These are phyloP conservation scores for Madurella fahalii DNA, from an alignment of 2,329 filamentous ascomycete species.

Conservation along the genomic window DNA sequence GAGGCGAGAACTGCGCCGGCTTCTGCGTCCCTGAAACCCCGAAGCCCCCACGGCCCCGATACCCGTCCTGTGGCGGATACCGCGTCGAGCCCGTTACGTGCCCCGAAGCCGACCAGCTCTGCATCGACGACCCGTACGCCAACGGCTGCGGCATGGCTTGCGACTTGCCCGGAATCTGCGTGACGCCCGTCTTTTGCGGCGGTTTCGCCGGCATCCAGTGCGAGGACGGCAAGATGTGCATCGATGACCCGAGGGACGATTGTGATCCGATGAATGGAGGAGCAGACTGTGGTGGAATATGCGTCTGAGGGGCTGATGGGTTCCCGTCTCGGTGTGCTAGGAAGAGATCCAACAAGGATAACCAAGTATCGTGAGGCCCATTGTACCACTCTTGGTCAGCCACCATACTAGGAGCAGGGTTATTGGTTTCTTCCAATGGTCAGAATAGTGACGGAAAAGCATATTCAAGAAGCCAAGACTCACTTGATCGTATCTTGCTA, in stretches of 20 bases:
- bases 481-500: no score
- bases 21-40: conserved; percentile 13
- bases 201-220: conserved; percentile 38
- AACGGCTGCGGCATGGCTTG: conserved; percentile 36
- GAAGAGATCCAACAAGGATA: no score
- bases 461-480: no score
- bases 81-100: conserved; percentile 19
- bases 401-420: no score
- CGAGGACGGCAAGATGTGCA: conserved; percentile 32
- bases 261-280: conserved; percentile 38
- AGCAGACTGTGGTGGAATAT: conserved; percentile 41
- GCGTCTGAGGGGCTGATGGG: conserved; percentile 24
- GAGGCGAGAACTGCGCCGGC: conserved; percentile 24
- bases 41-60: conserved; percentile 13
- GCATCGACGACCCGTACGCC: conserved; percentile 30
- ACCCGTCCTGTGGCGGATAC: conserved; percentile 27
- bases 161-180: conserved; percentile 27
- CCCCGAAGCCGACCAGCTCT: conserved; percentile 21
- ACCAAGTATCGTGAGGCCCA: no score
- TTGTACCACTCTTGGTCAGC: no score
- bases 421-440: no score
- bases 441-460: no score
- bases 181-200: conserved; percentile 33
- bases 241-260: conserved; percentile 40
- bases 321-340: conserved; percentile 23